Conservation (phyloP, 2,329 filamentous ascomycete genomes). For the Torrubiella hemipterigena region DNA sequence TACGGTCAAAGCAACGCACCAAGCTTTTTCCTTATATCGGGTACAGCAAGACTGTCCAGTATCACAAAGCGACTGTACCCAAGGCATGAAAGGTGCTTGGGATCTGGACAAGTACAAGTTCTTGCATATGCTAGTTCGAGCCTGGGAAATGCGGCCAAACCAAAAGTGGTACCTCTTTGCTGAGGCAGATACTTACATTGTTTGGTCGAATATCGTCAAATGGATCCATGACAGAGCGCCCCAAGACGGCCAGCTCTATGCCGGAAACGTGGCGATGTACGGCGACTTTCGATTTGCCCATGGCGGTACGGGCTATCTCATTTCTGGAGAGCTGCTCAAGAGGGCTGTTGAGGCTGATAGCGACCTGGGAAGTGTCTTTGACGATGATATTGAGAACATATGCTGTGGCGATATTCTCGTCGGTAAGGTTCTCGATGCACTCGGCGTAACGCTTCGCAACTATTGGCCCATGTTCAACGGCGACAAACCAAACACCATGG, state of each 20-base stretch:
- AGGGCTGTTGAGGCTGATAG: conserved; percentile 30
- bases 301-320: conserved; percentile 43
- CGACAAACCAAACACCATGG: conserved; percentile 39
- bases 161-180: conserved; percentile 48
- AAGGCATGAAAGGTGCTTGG: conserved; percentile 28
- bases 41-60: conserved; percentile 32
- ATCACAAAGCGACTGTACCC: conserved; percentile 30
- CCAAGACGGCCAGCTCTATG: conserved; percentile 30
- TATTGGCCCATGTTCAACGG: conserved; percentile 43
- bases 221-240: conserved; percentile 34
- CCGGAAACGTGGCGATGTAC: conserved; percentile 38
- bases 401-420: conserved; percentile 43
- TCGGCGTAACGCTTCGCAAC: conserved; percentile 27
- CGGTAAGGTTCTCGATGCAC: conserved; percentile 33
- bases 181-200: conserved; percentile 45
- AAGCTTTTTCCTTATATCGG: conserved; percentile 34
- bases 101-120: conserved; percentile 51
- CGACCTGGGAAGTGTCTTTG: conserved; percentile 32
- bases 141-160: conserved; percentile 39
- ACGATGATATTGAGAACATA: conserved; percentile 27
- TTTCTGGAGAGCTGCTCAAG: conserved; percentile 40
- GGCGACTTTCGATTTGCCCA: conserved; percentile 37
- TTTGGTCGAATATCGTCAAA: conserved; percentile 39
- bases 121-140: conserved; percentile 43
- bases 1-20: conserved; percentile 21